phyloP scores from a whole-genome alignment of 495 filamentous ascomycete species.

The Xanthoparmelia taractica region DNA sequence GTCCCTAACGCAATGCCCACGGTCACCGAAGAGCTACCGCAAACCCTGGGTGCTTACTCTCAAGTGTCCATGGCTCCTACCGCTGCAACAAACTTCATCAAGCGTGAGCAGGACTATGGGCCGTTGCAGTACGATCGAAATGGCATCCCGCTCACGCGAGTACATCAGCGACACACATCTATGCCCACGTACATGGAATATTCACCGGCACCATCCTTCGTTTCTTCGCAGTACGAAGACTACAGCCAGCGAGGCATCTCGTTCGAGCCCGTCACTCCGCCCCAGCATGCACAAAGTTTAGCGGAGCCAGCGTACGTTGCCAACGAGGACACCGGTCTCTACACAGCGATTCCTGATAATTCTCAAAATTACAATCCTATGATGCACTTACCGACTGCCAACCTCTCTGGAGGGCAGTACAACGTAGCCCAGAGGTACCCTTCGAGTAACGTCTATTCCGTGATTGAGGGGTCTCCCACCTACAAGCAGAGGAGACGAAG shows the following conservation, averaged over 20 bases:
- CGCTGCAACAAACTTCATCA: slow-evolving; percentile 62
- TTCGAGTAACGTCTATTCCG: slow-evolving; percentile 77
- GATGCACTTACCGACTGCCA: slow-evolving; percentile 86
- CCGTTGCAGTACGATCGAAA: slow-evolving; percentile 84
- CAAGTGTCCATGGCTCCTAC: slow-evolving; percentile 54
- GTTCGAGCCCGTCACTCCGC: slow-evolving; percentile 92
- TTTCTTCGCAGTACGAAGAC: slow-evolving; percentile 92
- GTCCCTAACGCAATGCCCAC: slow-evolving; percentile 65
- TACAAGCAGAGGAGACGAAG: slow-evolving; percentile 95
- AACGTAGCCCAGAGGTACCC: slow-evolving; percentile 61
- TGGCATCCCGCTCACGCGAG: slow-evolving; percentile 70
- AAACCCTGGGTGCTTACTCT: slow-evolving; percentile 64
- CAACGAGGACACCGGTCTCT: slow-evolving; percentile 92
- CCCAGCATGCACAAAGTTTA: slow-evolving; percentile 73
- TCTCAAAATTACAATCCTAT: slow-evolving; percentile 59
- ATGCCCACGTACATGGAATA: slow-evolving; percentile 98
- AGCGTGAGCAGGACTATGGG: slow-evolving; percentile 71
- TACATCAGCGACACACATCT: slow-evolving; percentile 85
- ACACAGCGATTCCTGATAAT: slow-evolving; percentile 86
- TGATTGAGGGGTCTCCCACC: slow-evolving; percentile 94
- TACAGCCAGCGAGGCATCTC: slow-evolving; percentile 95
- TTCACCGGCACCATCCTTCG: slow-evolving; percentile 93
- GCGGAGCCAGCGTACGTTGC: slow-evolving; percentile 93
- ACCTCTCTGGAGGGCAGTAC: slow-evolving; percentile 69
- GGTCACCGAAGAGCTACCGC: slow-evolving; percentile 66